Evolutionary conservation across 2,329 filamentous ascomycete species (phyloP), one percentile per base, ranked within the genome.

Genomic region (Paracoccidioides lutzii): DNA sequence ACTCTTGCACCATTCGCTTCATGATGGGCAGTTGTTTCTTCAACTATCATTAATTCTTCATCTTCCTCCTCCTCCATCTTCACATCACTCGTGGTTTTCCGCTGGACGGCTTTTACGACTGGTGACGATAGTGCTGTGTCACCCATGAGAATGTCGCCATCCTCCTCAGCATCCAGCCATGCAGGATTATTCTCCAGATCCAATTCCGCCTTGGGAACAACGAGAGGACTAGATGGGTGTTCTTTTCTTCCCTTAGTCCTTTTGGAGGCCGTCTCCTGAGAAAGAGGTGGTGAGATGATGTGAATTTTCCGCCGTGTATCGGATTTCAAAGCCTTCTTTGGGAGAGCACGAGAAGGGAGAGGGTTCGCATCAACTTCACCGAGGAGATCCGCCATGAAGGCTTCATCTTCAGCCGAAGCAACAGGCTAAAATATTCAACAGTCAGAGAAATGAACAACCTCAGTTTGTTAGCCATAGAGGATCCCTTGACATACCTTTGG

Each of bases 61-160:
- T 88, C 85, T 10, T 89, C 87, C 0, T 83, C 79, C 10, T 85
- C 82, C 58, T 86, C 83, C 12, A 71, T 68, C 61, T 84, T 83
- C 35, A 82, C 68, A 2, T 67, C 59, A 72, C 72, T 65, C 73
- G 80, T 62, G 67, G 66, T 73, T 70, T 86, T 93, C 58, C 90
- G 81, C 65, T 87, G 82, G 6, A 87, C 81, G 41, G 84, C 87
- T 64, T 90, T 90, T 44, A 82, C 81, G 5, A 89, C 83, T 0
- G 93, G 93, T 1, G 93, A 97, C 0, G 91, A 97, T 9, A 88
- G 90, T 43, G 86, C 77, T 2, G 85, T 82, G 64, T 96, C 90
- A 68, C 87, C 90, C 83, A 93, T 91, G n/a, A 78, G 78, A n/a
- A 88, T 73, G 64, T 84, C 83, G 59, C 93, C 85, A 55, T 93